These are phyloP conservation scores for Solanum paucissectum DNA, from an alignment of 257 asterid species.

Conservation along the genomic window DNA sequence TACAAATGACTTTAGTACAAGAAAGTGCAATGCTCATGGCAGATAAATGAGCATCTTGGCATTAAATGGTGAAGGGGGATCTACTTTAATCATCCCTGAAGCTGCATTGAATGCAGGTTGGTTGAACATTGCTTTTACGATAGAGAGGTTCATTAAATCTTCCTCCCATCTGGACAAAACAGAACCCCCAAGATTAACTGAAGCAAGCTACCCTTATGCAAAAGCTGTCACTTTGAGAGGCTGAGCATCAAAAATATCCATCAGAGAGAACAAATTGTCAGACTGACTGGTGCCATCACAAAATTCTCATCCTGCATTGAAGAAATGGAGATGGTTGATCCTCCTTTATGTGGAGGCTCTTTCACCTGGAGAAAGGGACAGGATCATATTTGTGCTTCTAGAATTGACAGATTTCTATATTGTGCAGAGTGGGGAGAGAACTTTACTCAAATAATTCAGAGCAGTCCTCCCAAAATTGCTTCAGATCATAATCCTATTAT, in stretches of 20 bases:
- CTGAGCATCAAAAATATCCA: neutral
- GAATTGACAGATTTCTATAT: too few relatives aligned
- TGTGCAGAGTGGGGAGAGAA: too few relatives aligned
- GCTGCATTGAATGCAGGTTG: neutral
- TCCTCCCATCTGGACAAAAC: neutral
- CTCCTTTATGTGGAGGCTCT: too few relatives aligned
- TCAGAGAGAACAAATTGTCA: too few relatives aligned
- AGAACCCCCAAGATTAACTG: neutral
- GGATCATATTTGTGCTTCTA: too few relatives aligned
- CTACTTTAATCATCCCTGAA: neutral
- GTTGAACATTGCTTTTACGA: neutral
- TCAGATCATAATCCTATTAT: too few relatives aligned
- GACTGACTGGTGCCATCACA: too few relatives aligned
- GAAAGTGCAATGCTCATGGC: neutral
- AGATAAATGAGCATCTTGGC: neutral
- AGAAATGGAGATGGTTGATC: too few relatives aligned
- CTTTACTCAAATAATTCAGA: too few relatives aligned
- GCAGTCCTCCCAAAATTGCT: too few relatives aligned
- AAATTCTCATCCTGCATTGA: too few relatives aligned
- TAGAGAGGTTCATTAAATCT: neutral
- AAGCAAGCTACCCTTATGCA: neutral
- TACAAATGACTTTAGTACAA: neutral
- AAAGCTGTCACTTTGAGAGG: neutral
- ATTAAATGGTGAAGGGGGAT: neutral
- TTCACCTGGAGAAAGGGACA: too few relatives aligned